Percentiles rank a stretch among this genome's conserved stretches.
These are phyloP conservation scores for Metschnikowia anglica DNA, from an alignment of 805 yeast species.

Conservation along the genomic window DNA sequence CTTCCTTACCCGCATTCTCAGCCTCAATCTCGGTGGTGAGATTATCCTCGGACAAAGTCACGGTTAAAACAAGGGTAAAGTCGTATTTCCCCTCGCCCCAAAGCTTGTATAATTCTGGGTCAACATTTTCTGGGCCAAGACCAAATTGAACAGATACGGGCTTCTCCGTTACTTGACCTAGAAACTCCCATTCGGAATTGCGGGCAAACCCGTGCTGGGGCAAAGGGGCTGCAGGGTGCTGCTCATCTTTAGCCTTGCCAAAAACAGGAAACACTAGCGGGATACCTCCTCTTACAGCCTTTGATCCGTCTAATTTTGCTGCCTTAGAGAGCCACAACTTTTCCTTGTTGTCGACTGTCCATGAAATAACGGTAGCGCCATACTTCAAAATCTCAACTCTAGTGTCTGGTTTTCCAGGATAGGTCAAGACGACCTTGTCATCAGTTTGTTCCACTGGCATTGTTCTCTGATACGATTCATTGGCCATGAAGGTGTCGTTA, in stretches of 20 bases:
- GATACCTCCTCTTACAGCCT: conserved; percentile 96
- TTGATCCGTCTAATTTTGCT: conserved; percentile 86
- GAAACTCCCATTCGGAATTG: conserved; percentile 86
- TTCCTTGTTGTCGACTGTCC: conserved; percentile 69
- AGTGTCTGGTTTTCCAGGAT: conserved; percentile 51
- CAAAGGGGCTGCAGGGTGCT: conserved; percentile 57
- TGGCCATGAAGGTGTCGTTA: not conserved
- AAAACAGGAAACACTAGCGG: conserved; percentile 94
- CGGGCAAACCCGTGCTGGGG: conserved; percentile 99
- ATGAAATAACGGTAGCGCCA: conserved; percentile 87
- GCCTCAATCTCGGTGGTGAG: conserved; percentile 74
- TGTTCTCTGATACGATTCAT: not conserved
- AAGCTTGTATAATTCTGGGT: conserved; percentile 52
- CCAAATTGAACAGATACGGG: conserved; percentile 84
- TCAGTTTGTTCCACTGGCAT: conserved; percentile 72
- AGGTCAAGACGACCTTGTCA: conserved; percentile 58
- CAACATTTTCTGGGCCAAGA: conserved; percentile 79
- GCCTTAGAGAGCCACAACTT: conserved; percentile 79
- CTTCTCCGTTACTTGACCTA: conserved; percentile 72
- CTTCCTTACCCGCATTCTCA: conserved; percentile 60
- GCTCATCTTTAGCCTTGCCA: conserved; percentile 61
- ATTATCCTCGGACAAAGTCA: conserved; percentile 53
- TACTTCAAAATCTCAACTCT: conserved; percentile 69
- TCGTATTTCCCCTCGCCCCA: conserved; percentile 60
- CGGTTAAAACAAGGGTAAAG: conserved; percentile 72